Percentiles rank a stretch among this genome's conserved stretches.
These are phyloP conservation scores for Cordyceps tenuipes DNA, from an alignment of 2,329 filamentous ascomycete species.

Conservation along the genomic window DNA sequence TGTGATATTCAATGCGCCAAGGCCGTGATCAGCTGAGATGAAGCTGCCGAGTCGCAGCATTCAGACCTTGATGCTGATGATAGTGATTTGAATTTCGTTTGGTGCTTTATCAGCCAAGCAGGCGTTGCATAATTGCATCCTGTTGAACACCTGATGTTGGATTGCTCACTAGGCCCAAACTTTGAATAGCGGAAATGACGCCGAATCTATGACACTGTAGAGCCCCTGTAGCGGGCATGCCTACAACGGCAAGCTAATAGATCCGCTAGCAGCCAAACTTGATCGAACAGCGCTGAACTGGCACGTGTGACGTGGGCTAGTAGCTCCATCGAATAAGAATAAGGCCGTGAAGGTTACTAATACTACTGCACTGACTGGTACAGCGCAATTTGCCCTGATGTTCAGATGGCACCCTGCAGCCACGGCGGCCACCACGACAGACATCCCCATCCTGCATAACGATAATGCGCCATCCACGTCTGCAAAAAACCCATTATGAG, in stretches of 20 bases:
- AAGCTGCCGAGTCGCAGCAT: too few relatives aligned
- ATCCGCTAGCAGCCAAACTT: not conserved
- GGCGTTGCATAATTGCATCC: too few relatives aligned
- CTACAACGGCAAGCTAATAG: not conserved
- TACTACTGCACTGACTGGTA: not conserved
- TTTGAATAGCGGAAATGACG: not conserved
- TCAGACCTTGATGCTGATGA: too few relatives aligned
- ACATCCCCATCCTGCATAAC: not conserved
- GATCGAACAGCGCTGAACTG: too few relatives aligned
- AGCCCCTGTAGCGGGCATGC: not conserved
- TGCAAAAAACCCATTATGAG: not conserved
- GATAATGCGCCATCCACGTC: not conserved
- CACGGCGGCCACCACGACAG: not conserved
- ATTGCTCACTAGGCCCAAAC: too few relatives aligned
- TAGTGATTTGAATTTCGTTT: too few relatives aligned
- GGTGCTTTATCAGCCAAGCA: too few relatives aligned
- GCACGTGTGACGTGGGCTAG: not conserved
- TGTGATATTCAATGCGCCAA: not conserved
- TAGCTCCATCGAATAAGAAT: constrained; percentile 5
- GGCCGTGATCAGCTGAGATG: not conserved
- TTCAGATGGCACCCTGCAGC: not conserved
- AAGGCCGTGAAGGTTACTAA: not conserved
- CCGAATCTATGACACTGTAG: not conserved
- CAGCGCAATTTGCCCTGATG: not conserved
- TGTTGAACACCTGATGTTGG: too few relatives aligned